Evolutionary conservation across 2,329 filamentous ascomycete genomes (phyloP).

Genomic region (Botrytis fabae): DNA sequence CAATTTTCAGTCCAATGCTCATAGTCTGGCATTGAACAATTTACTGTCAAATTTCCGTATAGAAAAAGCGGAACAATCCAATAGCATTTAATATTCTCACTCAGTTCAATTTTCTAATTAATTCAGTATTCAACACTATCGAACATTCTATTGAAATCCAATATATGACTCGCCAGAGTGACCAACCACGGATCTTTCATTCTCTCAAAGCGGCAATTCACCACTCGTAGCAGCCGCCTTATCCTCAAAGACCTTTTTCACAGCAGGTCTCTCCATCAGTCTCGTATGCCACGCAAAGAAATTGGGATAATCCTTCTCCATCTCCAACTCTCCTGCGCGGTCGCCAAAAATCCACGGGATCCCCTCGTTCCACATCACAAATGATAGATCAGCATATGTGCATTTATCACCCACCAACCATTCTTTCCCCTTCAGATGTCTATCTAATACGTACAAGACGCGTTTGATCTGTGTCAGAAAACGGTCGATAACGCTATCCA

Average conservation of each 20-base stretch:
- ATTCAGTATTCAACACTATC: not conserved
- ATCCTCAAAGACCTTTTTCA: slow-evolving; percentile 28
- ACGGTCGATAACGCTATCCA: slow-evolving; percentile 46
- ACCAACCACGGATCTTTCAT: not conserved
- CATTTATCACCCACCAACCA: slow-evolving; percentile 45
- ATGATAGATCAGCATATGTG: slow-evolving; percentile 43
- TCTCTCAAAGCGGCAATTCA: not conserved
- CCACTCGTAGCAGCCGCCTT: slow-evolving; percentile 24
- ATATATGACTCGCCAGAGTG: not conserved
- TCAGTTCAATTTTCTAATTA: not conserved
- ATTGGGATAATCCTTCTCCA: slow-evolving; percentile 32
- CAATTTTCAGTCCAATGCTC: no score
- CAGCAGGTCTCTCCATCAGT: slow-evolving; percentile 26
- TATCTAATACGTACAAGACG: slow-evolving; percentile 45
- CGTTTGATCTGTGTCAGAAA: slow-evolving; percentile 46
- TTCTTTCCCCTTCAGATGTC: slow-evolving; percentile 41
- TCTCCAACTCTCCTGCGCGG: slow-evolving; percentile 21
- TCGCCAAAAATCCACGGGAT: slow-evolving; percentile 26
- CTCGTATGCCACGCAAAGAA: slow-evolving; percentile 30
- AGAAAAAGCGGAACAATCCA: not conserved
- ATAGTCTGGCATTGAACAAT: not conserved
- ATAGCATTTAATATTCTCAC: not conserved
- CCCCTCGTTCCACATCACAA: slow-evolving; percentile 27
- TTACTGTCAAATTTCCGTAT: not conserved
- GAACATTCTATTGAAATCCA: not conserved